phyloP scores from a whole-genome alignment of 2,329 filamentous ascomycete genomes.

The Zymoseptoria passerinii region DNA sequence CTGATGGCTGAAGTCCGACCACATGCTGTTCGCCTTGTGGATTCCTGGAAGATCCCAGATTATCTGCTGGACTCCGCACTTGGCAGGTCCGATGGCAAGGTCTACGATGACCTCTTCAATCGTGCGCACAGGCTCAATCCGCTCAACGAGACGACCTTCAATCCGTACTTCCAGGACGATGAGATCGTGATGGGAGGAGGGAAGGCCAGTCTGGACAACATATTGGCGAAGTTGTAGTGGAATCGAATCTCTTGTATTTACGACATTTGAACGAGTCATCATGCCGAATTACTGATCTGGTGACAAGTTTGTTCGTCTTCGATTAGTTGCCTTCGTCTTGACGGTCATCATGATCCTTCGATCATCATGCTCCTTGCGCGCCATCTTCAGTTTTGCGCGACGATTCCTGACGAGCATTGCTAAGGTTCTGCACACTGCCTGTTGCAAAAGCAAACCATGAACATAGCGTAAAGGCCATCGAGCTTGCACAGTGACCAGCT shows the following conservation, averaged over 20 bases:
- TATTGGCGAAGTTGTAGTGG: conserved; percentile 26
- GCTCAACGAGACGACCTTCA: conserved; percentile 44
- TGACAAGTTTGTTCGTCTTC: neutral
- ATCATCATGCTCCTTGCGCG: too few species aligned
- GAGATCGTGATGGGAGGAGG: conserved; percentile 42
- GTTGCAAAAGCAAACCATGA: too few species aligned
- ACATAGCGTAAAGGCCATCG: neutral
- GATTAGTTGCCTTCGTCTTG: neutral
- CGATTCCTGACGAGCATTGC: neutral
- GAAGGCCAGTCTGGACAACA: conserved; percentile 21
- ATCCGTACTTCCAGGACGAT: conserved; percentile 41
- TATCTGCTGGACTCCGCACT: conserved; percentile 46
- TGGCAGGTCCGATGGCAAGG: conserved; percentile 44
- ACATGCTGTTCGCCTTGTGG: conserved; percentile 45
- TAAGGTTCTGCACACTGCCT: neutral
- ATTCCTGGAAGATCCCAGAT: conserved; percentile 47
- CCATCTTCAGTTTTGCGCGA: too few species aligned
- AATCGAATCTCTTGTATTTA: neutral
- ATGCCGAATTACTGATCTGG: neutral
- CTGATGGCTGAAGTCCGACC: conserved; percentile 43
- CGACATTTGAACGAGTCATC: neutral
- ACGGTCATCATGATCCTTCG: neutral
- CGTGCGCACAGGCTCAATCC: conserved; percentile 45
- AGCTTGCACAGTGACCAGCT: neutral
- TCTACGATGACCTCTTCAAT: conserved; percentile 47